These are phyloP conservation scores for Laburnicola sp. DNA, from an alignment of 2,329 filamentous ascomycete genomes.

Conservation along the genomic window DNA sequence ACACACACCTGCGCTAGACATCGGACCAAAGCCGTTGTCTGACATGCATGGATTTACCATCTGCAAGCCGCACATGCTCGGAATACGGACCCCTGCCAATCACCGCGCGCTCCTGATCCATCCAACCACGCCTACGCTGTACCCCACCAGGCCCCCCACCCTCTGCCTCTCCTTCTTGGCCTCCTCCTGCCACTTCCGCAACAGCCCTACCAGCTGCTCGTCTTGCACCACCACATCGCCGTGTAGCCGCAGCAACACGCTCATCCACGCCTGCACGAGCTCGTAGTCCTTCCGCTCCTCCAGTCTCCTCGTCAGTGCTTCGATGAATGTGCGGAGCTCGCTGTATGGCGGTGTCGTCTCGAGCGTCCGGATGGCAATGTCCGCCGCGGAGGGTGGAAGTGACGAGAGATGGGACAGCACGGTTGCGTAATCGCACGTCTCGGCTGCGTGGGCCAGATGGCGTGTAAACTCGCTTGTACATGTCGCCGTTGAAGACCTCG, in stretches of 20 bases:
- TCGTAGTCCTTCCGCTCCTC: conserved; percentile 80
- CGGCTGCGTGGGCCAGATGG: conserved; percentile 52
- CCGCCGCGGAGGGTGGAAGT: conserved; percentile 80
- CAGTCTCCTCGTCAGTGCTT: conserved; percentile 74
- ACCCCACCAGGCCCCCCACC: conserved; percentile 77
- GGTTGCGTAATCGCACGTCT: conserved; percentile 63
- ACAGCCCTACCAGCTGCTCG: conserved; percentile 58
- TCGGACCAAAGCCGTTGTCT: neutral
- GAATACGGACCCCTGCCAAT: neutral
- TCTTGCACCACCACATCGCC: conserved; percentile 59
- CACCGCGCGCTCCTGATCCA: conserved; percentile 66
- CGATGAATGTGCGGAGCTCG: conserved; percentile 78
- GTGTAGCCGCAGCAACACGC: conserved; percentile 84
- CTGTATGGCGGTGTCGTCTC: conserved; percentile 56
- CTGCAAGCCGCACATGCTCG: no score
- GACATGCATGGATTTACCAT: no score
- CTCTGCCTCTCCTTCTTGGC: conserved; percentile 72
- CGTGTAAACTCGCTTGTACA: conserved; percentile 51
- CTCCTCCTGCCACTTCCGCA: conserved; percentile 71
- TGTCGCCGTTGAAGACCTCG: conserved; percentile 32
- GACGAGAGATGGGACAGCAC: conserved; percentile 80
- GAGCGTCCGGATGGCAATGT: conserved; percentile 87
- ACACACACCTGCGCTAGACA: no score
- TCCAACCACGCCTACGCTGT: conserved; percentile 81
- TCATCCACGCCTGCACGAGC: conserved; percentile 95